Percentiles rank a stretch among this genome's conserved stretches.
These are phyloP conservation scores for Ambrosia artemisiifolia DNA, from an alignment of 129 eudicot species.

Conservation along the genomic window DNA sequence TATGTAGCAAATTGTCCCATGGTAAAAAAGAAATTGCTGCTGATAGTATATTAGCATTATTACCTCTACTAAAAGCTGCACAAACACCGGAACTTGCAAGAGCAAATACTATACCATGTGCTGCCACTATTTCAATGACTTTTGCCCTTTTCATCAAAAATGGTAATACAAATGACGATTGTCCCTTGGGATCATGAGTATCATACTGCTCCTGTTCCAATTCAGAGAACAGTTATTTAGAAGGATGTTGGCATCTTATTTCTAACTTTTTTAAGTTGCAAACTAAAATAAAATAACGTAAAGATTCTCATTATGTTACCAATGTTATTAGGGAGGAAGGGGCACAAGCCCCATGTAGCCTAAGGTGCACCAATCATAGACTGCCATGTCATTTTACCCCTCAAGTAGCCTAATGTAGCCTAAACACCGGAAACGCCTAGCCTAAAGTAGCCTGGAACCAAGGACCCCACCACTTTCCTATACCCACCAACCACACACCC, in stretches of 20 bases:
- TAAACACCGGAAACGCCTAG: no score
- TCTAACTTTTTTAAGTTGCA: background rate
- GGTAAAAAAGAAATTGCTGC: background rate
- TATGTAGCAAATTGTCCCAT: background rate
- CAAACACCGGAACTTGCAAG: slow-evolving; percentile 81
- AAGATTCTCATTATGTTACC: background rate
- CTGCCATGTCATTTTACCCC: no score
- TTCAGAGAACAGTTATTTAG: slow-evolving; percentile 5
- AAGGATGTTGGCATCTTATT: background rate
- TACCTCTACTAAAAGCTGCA: slow-evolving; percentile 82
- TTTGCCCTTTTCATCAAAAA: slow-evolving; percentile 66
- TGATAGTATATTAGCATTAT: background rate
- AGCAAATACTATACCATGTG: slow-evolving; percentile 71
- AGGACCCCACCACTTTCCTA: no score
- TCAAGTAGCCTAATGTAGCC: no score
- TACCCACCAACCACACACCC: no score
- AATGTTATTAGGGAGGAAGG: no score
- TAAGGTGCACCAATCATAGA: no score
- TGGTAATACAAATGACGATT: slow-evolving; percentile 44
- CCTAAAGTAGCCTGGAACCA: no score
- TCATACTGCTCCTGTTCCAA: slow-evolving; percentile 49
- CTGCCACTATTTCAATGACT: slow-evolving; percentile 74
- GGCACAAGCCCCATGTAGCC: no score
- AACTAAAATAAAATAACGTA: background rate
- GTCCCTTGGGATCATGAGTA: slow-evolving; percentile 73